phyloP scores from a whole-genome alignment of 106 monocot species.

The Gastrodia elata region DNA sequence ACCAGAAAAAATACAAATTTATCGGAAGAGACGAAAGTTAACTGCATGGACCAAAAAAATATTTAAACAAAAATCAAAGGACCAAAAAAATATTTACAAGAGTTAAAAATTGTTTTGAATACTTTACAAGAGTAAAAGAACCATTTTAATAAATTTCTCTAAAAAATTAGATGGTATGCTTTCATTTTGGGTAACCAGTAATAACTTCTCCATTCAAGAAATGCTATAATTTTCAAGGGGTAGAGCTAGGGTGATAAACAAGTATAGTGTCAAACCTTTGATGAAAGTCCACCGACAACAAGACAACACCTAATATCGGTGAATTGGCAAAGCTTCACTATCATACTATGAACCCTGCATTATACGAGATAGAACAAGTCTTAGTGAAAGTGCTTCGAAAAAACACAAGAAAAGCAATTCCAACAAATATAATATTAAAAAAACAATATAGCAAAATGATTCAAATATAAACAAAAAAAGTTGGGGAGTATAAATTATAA shows the following conservation, averaged over 20 bases:
- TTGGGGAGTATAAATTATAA: background rate
- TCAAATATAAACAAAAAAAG: background rate
- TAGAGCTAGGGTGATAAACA: background rate
- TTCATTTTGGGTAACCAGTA: background rate
- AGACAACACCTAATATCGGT: constrained; percentile 96
- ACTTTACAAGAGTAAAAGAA: too few relatives aligned
- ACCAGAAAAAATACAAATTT: too few relatives aligned
- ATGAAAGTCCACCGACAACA: constrained; percentile 90
- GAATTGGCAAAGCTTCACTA: constrained; percentile 85
- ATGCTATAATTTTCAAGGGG: background rate
- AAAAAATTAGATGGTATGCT: background rate
- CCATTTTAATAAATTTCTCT: too few relatives aligned
- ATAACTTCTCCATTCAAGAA: background rate
- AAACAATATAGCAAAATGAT: background rate
- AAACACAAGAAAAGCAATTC: background rate
- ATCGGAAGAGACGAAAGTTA: too few relatives aligned
- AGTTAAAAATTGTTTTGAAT: too few relatives aligned
- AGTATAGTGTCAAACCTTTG: constrained; percentile 49
- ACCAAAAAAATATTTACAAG: too few relatives aligned
- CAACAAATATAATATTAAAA: background rate
- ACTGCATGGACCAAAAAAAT: too few relatives aligned
- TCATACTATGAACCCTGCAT: constrained; percentile 95
- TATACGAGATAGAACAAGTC: background rate
- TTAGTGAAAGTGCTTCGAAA: background rate
- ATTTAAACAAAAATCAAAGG: too few relatives aligned